Conservation (phyloP, 2,329 filamentous ascomycete species). For the Tympanopsis confertula region DNA sequence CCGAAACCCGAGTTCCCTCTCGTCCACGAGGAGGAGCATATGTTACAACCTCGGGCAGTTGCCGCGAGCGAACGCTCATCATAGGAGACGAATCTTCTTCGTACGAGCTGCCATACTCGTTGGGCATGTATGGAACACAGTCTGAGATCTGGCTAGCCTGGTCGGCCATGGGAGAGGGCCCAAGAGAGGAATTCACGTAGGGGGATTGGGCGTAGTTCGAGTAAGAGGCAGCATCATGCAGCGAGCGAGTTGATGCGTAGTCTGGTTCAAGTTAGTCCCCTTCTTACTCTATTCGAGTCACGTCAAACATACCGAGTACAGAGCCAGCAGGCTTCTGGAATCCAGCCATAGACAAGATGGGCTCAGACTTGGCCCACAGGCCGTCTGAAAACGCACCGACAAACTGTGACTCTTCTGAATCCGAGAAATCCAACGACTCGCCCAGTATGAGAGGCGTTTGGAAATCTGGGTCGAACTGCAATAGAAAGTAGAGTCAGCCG, state of each 20-base stretch:
- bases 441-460: not conserved
- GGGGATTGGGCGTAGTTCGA: not conserved
- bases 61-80: not conserved
- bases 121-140: not conserved
- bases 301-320: not conserved
- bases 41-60: not conserved
- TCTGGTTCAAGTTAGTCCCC: not conserved
- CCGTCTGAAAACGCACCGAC: conserved; percentile 1
- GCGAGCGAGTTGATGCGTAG: not conserved
- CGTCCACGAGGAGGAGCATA: not conserved
- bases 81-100: not conserved
- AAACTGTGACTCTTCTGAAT: conserved; percentile 1
- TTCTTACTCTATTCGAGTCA: not conserved
- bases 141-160: not conserved
- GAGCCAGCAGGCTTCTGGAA: not conserved
- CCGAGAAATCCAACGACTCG: not conserved
- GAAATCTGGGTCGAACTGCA: conserved; percentile 1
- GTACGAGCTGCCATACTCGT: not conserved
- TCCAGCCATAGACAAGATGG: not conserved
- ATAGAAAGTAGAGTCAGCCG: not conserved
- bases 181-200: not conserved
- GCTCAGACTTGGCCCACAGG: conserved; percentile 1
- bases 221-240: not conserved
- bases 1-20: not conserved
- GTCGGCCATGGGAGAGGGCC: not conserved